These are phyloP conservation scores for Geoglossum glabrum DNA, from an alignment of 495 filamentous ascomycete species.

Conservation along the genomic window DNA sequence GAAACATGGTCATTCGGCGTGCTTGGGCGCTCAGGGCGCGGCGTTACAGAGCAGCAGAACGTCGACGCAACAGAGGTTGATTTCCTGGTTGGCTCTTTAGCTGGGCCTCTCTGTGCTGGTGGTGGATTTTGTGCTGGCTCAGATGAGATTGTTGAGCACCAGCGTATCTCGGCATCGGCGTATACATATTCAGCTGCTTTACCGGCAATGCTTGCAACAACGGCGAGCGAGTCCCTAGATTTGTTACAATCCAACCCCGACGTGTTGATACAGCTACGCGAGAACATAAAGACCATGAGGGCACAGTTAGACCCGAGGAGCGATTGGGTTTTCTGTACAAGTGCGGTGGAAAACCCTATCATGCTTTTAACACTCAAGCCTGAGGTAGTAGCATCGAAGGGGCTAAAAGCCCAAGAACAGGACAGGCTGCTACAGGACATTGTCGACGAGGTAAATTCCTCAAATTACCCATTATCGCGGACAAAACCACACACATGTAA, in stretches of 20 bases:
- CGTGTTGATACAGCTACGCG: conserved; percentile 50
- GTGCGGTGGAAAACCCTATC: conserved; percentile 65
- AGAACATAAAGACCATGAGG: conserved; percentile 63
- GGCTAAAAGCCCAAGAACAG: conserved; percentile 50
- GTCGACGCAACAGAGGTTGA: conserved; percentile 80
- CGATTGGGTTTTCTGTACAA: conserved; percentile 79
- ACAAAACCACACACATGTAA: too few relatives aligned
- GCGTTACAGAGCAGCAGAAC: conserved; percentile 87
- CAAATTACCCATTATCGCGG: background rate
- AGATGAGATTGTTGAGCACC: conserved; percentile 81
- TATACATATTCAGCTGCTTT: conserved; percentile 93
- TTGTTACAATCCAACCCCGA: conserved; percentile 71
- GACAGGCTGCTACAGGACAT: conserved; percentile 72
- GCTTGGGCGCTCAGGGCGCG: conserved; percentile 72
- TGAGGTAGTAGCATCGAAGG: conserved; percentile 54
- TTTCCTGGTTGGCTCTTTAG: conserved; percentile 87
- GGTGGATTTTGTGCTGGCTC: conserved; percentile 90
- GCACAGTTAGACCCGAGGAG: conserved; percentile 78
- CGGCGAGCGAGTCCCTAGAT: conserved; percentile 73
- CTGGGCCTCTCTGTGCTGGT: conserved; percentile 74
- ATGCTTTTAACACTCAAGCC: conserved; percentile 71
- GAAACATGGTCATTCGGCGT: conserved; percentile 95
- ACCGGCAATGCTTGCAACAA: conserved; percentile 81
- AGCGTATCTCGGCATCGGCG: conserved; percentile 70
- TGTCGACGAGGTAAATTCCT: conserved; percentile 63